These are phyloP conservation scores for Coemansia sp. DNA, from an alignment of 192 early-diverging fungal species.

Conservation along the genomic window DNA sequence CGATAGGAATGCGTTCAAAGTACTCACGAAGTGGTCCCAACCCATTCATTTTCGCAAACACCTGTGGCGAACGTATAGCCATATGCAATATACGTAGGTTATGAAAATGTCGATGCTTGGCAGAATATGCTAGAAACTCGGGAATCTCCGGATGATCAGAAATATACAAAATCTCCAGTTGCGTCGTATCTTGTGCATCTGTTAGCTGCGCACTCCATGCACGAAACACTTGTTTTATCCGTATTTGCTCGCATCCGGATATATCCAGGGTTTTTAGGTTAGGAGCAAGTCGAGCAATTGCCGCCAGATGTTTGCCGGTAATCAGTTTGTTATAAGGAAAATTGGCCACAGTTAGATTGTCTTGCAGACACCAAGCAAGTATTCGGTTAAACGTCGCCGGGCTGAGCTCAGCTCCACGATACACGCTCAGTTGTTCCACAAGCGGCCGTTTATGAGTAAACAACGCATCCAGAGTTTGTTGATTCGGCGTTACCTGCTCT, in stretches of 20 bases:
- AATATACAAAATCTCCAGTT: slow-evolving; percentile 31
- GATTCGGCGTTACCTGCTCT: background rate
- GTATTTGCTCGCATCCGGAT: slow-evolving; percentile 37
- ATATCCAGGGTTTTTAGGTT: slow-evolving; percentile 43
- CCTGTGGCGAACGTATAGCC: slow-evolving; percentile 27
- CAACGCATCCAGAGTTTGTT: slow-evolving; percentile 15
- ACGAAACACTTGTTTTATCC: slow-evolving; percentile 26
- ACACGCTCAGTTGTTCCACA: slow-evolving; percentile 12
- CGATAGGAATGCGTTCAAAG: slow-evolving; percentile 14
- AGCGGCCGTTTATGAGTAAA: slow-evolving; percentile 24
- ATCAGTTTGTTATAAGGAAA: slow-evolving; percentile 28
- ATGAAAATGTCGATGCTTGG: slow-evolving; percentile 30
- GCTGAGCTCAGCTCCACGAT: slow-evolving; percentile 2
- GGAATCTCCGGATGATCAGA: slow-evolving; percentile 45
- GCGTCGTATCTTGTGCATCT: slow-evolving; percentile 21
- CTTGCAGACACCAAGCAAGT: slow-evolving; percentile 18
- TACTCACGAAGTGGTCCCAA: slow-evolving; percentile 28
- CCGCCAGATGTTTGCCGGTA: slow-evolving; percentile 9
- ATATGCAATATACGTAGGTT: slow-evolving; percentile 32
- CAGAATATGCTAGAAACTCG: slow-evolving; percentile 39
- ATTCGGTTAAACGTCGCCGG: slow-evolving; percentile 9
- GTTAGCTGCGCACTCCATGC: slow-evolving; percentile 29
- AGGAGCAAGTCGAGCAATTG: slow-evolving; percentile 18
- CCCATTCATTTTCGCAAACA: slow-evolving; percentile 12
- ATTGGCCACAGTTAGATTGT: slow-evolving; percentile 14